A percentile compares a stretch with the other conserved stretches of the same genome.
Conservation (phyloP, 768 basidiomycete genomes). For the Boletus huronensis region DNA sequence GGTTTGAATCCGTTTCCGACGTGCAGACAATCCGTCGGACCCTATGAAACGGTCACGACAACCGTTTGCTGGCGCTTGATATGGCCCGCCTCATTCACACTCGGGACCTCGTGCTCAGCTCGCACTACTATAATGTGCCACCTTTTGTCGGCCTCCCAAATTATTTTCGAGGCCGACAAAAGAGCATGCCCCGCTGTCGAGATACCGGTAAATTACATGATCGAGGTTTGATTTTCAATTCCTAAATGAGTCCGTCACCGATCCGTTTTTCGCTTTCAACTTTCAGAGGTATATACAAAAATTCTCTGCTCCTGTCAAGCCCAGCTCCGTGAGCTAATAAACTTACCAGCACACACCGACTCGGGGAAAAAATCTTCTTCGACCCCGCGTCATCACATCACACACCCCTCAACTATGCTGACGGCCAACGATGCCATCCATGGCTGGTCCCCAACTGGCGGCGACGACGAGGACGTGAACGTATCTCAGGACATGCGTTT, state of each 20-base stretch:
- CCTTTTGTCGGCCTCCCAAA: background rate
- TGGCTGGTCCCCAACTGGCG: conserved; percentile 29
- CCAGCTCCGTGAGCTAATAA: conserved; percentile 10
- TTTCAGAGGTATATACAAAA: conserved; percentile 1
- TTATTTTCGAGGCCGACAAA: background rate
- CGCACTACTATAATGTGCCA: background rate
- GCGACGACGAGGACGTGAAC: conserved; percentile 29
- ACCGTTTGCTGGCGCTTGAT: background rate
- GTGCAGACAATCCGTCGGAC: background rate
- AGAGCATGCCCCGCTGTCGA: background rate
- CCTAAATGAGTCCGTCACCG: conserved; percentile 6
- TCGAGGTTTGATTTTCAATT: conserved; percentile 15
- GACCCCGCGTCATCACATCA: background rate
- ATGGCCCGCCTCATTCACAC: background rate
- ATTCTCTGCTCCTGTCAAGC: background rate
- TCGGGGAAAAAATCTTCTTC: background rate
- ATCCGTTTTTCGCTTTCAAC: conserved; percentile 2
- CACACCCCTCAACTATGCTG: conserved; percentile 6
- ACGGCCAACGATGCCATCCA: conserved; percentile 9
- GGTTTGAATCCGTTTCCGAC: background rate
- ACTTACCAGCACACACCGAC: background rate
- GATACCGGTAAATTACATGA: conserved; percentile 9
- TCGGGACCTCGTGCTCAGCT: background rate
- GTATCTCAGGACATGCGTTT: conserved; percentile 18
- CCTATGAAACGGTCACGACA: background rate